Evolutionary conservation across 306 rosid species (phyloP).

Genomic region (Abrus pulchellus): DNA sequence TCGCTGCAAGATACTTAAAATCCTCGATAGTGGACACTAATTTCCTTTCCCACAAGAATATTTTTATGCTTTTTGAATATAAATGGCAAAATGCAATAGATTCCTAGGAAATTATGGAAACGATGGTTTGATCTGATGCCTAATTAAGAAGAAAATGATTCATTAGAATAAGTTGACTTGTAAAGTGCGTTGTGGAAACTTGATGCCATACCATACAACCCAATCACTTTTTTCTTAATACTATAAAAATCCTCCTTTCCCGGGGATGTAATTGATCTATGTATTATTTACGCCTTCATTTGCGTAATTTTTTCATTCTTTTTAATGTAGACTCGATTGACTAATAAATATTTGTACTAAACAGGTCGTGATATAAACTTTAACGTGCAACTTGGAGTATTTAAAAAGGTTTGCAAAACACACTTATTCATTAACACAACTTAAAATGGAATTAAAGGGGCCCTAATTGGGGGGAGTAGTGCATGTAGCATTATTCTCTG

Average conservation of each 20-base stretch:
- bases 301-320: not conserved
- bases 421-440: not conserved
- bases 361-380: not conserved
- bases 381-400: slow-evolving; percentile 31
- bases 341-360: not conserved
- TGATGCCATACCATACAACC: slow-evolving; percentile 33
- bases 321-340: not conserved
- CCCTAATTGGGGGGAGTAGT: not conserved
- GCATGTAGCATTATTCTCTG: slow-evolving; percentile 28
- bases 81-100: slow-evolving; percentile 30
- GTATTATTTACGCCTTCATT: slow-evolving; percentile 12
- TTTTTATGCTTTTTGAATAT: slow-evolving; percentile 19
- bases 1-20: slow-evolving; percentile 8
- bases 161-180: slow-evolving; percentile 51
- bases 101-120: slow-evolving; percentile 48
- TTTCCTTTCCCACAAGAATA: slow-evolving; percentile 40
- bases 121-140: slow-evolving; percentile 21
- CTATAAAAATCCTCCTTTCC: not conserved
- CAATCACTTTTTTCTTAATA: slow-evolving; percentile 7
- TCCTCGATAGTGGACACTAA: slow-evolving; percentile 12
- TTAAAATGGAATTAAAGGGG: not conserved
- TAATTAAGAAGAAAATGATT: slow-evolving; percentile 24
- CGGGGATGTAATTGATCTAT: slow-evolving; percentile 23
- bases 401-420: not conserved
- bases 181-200: slow-evolving; percentile 38